Conservation (phyloP, 345 rosid genomes). For the Eucalyptus regnans region DNA sequence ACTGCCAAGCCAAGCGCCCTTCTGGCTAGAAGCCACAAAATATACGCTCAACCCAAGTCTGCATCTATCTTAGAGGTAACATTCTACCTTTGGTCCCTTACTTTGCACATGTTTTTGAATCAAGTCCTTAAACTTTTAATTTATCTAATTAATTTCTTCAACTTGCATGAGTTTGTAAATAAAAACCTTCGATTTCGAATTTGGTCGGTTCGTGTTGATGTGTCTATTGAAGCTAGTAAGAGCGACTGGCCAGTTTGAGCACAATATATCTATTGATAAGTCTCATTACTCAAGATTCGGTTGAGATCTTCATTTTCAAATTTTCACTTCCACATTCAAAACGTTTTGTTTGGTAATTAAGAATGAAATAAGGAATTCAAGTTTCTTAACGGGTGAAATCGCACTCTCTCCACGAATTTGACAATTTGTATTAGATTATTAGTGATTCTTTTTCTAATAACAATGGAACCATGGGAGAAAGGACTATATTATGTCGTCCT, state of each 20-base stretch:
- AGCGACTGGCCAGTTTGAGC: background rate
- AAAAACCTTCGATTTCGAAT: background rate
- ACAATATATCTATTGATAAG: background rate
- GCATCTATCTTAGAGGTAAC: background rate
- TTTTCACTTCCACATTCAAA: background rate
- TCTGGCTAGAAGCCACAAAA: background rate
- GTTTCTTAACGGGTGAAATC: background rate
- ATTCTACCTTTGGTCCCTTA: background rate
- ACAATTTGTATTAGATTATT: background rate
- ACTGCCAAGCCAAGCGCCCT: background rate
- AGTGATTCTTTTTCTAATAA: background rate
- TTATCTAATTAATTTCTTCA: background rate
- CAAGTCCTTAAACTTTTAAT: background rate
- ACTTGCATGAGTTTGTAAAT: background rate
- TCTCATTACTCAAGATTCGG: background rate
- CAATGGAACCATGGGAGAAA: background rate
- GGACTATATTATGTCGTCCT: background rate
- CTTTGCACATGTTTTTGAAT: background rate
- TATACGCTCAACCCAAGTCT: background rate
- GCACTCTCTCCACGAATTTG: background rate
- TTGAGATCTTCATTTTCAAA: background rate
- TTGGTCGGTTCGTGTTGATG: background rate
- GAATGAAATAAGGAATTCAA: background rate
- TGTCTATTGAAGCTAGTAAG: background rate
- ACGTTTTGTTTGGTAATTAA: background rate